These are phyloP conservation scores for Gelatoporia subvermispora DNA, from an alignment of 768 basidiomycete genomes.

Conservation along the genomic window DNA sequence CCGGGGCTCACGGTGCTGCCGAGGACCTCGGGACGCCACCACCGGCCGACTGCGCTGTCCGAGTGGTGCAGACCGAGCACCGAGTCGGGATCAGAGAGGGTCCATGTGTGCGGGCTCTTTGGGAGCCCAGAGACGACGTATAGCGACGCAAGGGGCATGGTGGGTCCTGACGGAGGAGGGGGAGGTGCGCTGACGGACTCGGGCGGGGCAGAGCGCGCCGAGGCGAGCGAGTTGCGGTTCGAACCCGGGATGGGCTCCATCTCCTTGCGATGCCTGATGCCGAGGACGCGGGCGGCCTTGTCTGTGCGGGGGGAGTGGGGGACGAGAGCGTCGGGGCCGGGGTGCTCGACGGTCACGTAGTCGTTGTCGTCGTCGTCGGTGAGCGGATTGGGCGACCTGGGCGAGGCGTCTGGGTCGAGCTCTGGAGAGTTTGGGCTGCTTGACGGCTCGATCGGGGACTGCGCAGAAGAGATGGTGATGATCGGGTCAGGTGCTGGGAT, in stretches of 20 bases:
- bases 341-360: slow-evolving; percentile 53
- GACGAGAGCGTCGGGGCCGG: slow-evolving; percentile 27
- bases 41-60: slow-evolving; percentile 81
- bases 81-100: slow-evolving; percentile 79
- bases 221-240: slow-evolving; percentile 71
- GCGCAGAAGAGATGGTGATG: slow-evolving; percentile 43
- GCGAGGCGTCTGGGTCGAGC: slow-evolving; percentile 9
- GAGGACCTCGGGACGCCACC: slow-evolving; percentile 90
- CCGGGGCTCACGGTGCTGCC: slow-evolving; percentile 85
- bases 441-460: slow-evolving; percentile 21
- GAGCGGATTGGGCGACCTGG: slow-evolving; percentile 8
- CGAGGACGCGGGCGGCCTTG: slow-evolving; percentile 76
- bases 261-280: slow-evolving; percentile 66
- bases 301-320: slow-evolving; percentile 43
- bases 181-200: slow-evolving; percentile 43
- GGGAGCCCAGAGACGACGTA: slow-evolving; percentile 87
- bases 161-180: slow-evolving; percentile 57
- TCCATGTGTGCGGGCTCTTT: slow-evolving; percentile 88
- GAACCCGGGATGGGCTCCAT: slow-evolving; percentile 86
- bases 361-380: slow-evolving; percentile 48
- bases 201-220: slow-evolving; percentile 53
- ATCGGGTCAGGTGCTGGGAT: slow-evolving; percentile 41
- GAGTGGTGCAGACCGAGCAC: slow-evolving; percentile 77
- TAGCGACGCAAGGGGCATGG: slow-evolving; percentile 74
- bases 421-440: slow-evolving; percentile 4